Base-by-base conservation (phyloP, 163 green algal genomes). In the Volvox carteri region DNA sequence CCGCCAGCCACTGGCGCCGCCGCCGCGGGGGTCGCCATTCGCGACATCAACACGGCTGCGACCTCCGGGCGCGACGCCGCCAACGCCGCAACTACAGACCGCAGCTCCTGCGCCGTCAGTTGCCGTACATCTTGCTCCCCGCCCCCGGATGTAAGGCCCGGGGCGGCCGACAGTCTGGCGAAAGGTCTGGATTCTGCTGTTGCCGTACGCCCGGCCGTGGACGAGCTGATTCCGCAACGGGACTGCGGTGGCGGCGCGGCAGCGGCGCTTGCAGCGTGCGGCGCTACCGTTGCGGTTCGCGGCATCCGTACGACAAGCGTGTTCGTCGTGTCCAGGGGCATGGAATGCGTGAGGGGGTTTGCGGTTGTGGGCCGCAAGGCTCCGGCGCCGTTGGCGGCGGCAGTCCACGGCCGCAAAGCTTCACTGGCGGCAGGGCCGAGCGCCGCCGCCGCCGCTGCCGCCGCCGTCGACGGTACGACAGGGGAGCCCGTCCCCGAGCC, bases 81-180 rank as follows among this genome's bases (percentile, higher is more conserved):
- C 37, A 85, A 52, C 50, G 52, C 54, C 52, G 77, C 52, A 18
- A 85, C 52, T 33, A 85, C 52, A 4, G 77, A 50, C 2, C 77
- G 77, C 23, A 85, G 33, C 77, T 85, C 77, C 77, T 85, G 46
- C 2, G 77, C 35, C 35, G 52, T 85, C 42, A 85, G 52, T 35
- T 84, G 75, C n/a, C 50, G 75, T 44, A 25, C 44, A 65, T 42
- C 42, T 1, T 60, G 16, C 12, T 5, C 46, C n/a, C 14, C 44
- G 44, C 73, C 73, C 1, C 12, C 65, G 2, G 30, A 44, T 25
- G 4, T 12, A 12, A 12, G 23, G 4, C 60, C 60, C 25, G 11
- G 33, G 30, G 65, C 65, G 30, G 65, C 65, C 65, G 65, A 75
- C 8, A 33, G 18, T 33, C 1, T 12, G 33, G 33, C 65, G 65